Percentiles rank a stretch among this genome's conserved stretches.
These are phyloP conservation scores for Kwoniella shandongensis DNA, from an alignment of 768 basidiomycete genomes.

Conservation along the genomic window DNA sequence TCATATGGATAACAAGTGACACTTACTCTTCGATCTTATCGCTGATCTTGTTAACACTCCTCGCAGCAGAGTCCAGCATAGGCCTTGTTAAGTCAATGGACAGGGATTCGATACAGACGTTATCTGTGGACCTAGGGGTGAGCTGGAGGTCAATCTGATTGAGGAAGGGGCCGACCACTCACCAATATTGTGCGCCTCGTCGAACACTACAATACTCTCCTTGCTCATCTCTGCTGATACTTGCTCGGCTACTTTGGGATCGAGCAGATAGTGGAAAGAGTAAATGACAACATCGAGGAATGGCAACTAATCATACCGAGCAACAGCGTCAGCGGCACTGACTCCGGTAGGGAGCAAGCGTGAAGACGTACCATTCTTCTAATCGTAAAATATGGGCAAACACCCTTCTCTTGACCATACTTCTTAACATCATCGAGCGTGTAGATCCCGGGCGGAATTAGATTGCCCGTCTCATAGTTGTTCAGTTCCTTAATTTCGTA, in stretches of 20 bases:
- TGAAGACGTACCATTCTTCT: constrained; percentile 76
- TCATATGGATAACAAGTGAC: background rate
- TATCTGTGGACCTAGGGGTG: constrained; percentile 60
- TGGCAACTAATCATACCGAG: constrained; percentile 69
- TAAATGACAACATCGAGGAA: constrained; percentile 97
- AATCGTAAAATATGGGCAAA: constrained; percentile 95
- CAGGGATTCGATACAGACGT: constrained; percentile 97
- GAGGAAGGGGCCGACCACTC: constrained; percentile 26
- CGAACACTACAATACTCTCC: constrained; percentile 97
- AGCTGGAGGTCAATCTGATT: background rate
- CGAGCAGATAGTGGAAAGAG: constrained; percentile 96
- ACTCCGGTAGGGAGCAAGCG: background rate
- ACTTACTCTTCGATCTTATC: constrained; percentile 94
- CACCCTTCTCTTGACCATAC: constrained; percentile 77
- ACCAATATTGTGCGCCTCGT: constrained; percentile 99
- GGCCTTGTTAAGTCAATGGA: constrained; percentile 96
- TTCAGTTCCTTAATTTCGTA: constrained; percentile 69
- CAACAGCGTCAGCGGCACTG: background rate
- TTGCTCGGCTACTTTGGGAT: constrained; percentile 98
- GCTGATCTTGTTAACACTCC: constrained; percentile 79
- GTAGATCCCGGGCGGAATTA: constrained; percentile 84
- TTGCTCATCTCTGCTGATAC: constrained; percentile 97
- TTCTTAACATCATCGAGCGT: constrained; percentile 90
- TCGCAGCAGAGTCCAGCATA: constrained; percentile 90
- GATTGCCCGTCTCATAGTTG: constrained; percentile 72